These are phyloP conservation scores for Thermomucor indicae-seudaticae DNA, from an alignment of 371 early-diverging fungal species.

Conservation along the genomic window DNA sequence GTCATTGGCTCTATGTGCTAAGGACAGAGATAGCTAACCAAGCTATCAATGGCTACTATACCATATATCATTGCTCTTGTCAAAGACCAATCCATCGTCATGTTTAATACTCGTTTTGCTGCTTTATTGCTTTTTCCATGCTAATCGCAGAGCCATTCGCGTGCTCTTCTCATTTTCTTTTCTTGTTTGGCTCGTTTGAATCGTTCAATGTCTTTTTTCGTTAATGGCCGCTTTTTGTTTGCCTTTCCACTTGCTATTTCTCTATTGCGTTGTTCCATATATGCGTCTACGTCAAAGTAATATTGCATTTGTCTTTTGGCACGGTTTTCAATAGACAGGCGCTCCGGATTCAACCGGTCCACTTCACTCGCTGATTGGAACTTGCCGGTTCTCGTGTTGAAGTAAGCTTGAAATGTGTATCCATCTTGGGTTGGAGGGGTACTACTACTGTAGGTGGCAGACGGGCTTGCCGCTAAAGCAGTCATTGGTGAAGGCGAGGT, in stretches of 20 bases:
- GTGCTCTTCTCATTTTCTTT: constrained; percentile 37
- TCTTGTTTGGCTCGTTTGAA: constrained; percentile 40
- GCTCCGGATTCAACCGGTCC: constrained; percentile 35
- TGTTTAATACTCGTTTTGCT: too few relatives aligned
- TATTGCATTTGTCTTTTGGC: constrained; percentile 42
- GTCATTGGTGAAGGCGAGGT: constrained; percentile 1
- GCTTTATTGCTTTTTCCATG: constrained; percentile 9
- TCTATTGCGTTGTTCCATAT: constrained; percentile 22
- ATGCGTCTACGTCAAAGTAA: constrained; percentile 47
- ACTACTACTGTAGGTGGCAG: background rate
- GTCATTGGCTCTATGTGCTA: too few relatives aligned
- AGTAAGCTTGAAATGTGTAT: constrained; percentile 43
- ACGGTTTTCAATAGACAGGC: constrained; percentile 29
- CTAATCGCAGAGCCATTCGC: constrained; percentile 36
- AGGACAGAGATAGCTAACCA: too few relatives aligned
- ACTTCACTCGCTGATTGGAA: constrained; percentile 41
- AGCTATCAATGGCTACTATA: too few relatives aligned
- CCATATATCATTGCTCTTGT: too few relatives aligned
- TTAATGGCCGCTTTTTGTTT: constrained; percentile 20
- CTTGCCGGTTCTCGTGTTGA: constrained; percentile 48
- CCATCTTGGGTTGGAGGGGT: constrained; percentile 6
- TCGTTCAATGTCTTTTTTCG: constrained; percentile 36
- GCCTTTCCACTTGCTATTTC: background rate
- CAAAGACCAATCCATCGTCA: too few relatives aligned
- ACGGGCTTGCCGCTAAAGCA: background rate